A percentile compares a stretch with the other conserved stretches of the same genome.
These are phyloP conservation scores for Parathielavia hyrcaniae DNA, from an alignment of 495 filamentous ascomycete genomes.

Conservation along the genomic window DNA sequence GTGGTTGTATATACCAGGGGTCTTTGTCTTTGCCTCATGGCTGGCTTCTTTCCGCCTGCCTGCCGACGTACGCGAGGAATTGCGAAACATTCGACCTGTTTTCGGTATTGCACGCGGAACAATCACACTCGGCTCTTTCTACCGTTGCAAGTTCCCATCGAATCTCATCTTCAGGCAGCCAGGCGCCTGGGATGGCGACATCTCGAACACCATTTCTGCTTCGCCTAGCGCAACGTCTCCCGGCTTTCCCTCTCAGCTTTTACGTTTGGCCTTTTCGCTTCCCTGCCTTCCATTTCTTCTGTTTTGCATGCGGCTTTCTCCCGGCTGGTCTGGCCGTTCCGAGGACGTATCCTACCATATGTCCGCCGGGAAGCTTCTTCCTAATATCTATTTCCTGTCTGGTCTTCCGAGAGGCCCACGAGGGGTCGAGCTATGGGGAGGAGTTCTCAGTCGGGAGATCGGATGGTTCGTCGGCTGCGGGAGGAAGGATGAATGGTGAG, in stretches of 20 bases:
- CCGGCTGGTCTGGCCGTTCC: constrained; percentile 16
- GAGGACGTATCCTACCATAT: constrained; percentile 9
- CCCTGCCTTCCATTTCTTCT: constrained; percentile 9
- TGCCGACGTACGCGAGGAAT: constrained; percentile 4
- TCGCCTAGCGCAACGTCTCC: constrained; percentile 49
- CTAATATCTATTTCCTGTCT: constrained; percentile 34
- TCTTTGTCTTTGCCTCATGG: constrained; percentile 1
- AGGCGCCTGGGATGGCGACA: constrained; percentile 48
- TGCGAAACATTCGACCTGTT: constrained; percentile 22
- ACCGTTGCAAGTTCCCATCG: constrained; percentile 34
- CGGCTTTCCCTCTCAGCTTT: constrained; percentile 19
- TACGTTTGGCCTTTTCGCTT: constrained; percentile 20
- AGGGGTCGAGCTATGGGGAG: background rate
- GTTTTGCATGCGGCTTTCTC: constrained; percentile 20
- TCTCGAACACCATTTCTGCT: constrained; percentile 39
- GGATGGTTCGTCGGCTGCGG: constrained; percentile 31
- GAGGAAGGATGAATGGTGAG: constrained; percentile 40
- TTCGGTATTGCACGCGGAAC: constrained; percentile 24
- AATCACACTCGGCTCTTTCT: constrained; percentile 17
- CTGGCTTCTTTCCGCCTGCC: background rate
- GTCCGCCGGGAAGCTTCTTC: constrained; percentile 17
- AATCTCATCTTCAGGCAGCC: constrained; percentile 42
- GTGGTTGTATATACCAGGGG: constrained; percentile 32
- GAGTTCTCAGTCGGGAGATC: constrained; percentile 1
- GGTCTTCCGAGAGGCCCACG: constrained; percentile 10